Percentiles rank a stretch among this genome's conserved stretches.
Conservation (phyloP, 352 stramenopile species). For the Globisporangium nunn region DNA sequence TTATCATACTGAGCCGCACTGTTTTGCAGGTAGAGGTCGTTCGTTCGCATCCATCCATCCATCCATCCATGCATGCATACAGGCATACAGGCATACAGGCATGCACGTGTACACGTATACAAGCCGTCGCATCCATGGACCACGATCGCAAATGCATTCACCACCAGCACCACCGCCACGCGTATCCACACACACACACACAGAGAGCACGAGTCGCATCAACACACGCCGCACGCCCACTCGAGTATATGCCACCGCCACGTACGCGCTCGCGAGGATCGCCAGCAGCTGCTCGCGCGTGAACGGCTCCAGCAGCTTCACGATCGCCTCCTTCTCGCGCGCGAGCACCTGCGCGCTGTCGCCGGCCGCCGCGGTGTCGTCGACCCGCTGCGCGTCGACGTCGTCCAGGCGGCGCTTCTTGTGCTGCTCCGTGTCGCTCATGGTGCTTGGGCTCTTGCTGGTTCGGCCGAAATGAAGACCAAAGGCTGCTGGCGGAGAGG, state of each 20-base stretch:
- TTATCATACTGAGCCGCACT: conserved; percentile 56
- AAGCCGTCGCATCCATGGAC: neutral
- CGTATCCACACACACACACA: neutral
- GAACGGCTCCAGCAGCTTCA: conserved; percentile 47
- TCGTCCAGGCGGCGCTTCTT: conserved; percentile 37
- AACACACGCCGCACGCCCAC: conserved; percentile 4
- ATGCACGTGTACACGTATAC: neutral
- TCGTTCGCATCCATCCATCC: neutral
- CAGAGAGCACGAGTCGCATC: neutral
- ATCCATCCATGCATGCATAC: conserved; percentile 1
- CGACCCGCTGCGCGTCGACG: conserved; percentile 4
- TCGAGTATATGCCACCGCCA: neutral
- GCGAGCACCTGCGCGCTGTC: conserved; percentile 11
- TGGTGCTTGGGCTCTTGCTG: conserved; percentile 3
- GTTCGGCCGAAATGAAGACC: conserved; percentile 1
- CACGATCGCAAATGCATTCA: too few relatives aligned
- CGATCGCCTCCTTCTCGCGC: conserved; percentile 20
- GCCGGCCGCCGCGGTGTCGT: neutral
- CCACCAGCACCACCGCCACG: neutral
- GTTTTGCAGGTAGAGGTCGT: neutral
- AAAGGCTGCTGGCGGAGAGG: neutral
- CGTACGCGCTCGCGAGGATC: conserved; percentile 66
- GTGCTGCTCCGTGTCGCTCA: conserved; percentile 21
- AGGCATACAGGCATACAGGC: conserved; percentile 2
- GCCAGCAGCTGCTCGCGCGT: conserved; percentile 54